Base-by-base conservation (phyloP, 495 filamentous ascomycete genomes). In the Terfezia boudieri region DNA sequence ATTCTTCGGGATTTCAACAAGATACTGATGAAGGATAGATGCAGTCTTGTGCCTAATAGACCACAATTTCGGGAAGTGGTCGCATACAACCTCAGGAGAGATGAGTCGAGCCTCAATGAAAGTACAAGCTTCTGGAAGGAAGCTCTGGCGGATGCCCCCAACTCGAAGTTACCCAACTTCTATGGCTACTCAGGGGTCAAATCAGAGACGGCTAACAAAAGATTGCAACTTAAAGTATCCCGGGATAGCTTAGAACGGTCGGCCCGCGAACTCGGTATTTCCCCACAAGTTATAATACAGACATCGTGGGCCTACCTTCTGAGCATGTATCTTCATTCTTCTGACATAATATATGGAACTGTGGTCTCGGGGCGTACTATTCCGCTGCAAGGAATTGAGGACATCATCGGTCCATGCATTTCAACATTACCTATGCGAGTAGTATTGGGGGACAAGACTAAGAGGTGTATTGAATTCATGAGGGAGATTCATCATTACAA, bases 341-440 rank as follows among this genome's bases (percentile, higher is more conserved):
- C 74, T 10, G 87, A 93, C 63, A 71, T 86, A 7, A 71, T 78
- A 6, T 78, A 92, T 55, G 87, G 87, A 2, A 76, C 74, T 8
- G 80, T 88, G 12, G 76, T 78, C 35, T 89, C 86, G 32, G 86
- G 86, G 4, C 71, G 85, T 37, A 83, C 79, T 7, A 60, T 82
- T 20, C 75, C 83, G 1, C 58, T 88, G 9, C 55, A 71, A 5
- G 73, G 73, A 0, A 76, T 89, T 48, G 83, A 90, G 52, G 68
- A 76, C 12, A 75, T 86, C 20, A 64, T 83, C 53, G 85, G 85
- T 0, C 86, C 85, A 0, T 84, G 77, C 56, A 77, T 90, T 53
- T 65, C 74, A 3, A 78, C 81, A 0, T 65, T 86, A 0, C 85
- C 85, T 5, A 68, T 84, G 8, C 74, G 84, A 43, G 70, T 79